phyloP scores from a whole-genome alignment of 23 red algal species.

The Agarophyton chilense region DNA sequence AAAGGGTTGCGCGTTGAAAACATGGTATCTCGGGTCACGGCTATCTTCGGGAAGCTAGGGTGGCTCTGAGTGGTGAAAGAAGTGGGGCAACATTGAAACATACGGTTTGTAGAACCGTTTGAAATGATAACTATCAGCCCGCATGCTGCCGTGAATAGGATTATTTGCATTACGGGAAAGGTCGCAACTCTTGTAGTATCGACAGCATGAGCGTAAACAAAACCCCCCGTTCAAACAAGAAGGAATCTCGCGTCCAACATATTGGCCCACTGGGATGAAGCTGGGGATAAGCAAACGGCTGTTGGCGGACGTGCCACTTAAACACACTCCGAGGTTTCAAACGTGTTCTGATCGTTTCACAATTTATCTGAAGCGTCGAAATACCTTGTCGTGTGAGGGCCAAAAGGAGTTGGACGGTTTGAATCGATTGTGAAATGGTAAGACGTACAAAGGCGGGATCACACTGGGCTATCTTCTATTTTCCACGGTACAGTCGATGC shows the following conservation, averaged over 20 bases:
- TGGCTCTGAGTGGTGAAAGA: background rate
- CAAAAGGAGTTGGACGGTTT: background rate
- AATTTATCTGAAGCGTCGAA: too few relatives aligned
- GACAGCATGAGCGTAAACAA: background rate
- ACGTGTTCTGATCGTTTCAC: background rate
- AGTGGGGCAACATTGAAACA: constrained; percentile 8
- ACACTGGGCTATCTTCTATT: too few relatives aligned
- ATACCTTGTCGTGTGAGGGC: too few relatives aligned
- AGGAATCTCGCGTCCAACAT: background rate
- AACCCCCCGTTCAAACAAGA: background rate
- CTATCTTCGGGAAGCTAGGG: background rate
- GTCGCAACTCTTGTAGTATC: constrained; percentile 11
- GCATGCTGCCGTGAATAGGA: background rate
- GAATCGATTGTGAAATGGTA: background rate
- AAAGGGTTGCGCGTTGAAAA: background rate
- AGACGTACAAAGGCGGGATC: background rate
- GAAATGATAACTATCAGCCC: constrained; percentile 22
- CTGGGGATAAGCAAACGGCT: background rate
- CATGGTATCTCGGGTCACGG: background rate
- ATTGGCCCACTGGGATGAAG: background rate
- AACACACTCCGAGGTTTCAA: background rate
- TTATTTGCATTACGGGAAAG: background rate
- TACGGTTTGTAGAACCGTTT: constrained; percentile 10
- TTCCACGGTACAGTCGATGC: too few relatives aligned
- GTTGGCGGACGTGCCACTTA: background rate